These are phyloP conservation scores for Leucoagaricus sp. DNA, from an alignment of 1,284 basidiomycete species.

Conservation along the genomic window DNA sequence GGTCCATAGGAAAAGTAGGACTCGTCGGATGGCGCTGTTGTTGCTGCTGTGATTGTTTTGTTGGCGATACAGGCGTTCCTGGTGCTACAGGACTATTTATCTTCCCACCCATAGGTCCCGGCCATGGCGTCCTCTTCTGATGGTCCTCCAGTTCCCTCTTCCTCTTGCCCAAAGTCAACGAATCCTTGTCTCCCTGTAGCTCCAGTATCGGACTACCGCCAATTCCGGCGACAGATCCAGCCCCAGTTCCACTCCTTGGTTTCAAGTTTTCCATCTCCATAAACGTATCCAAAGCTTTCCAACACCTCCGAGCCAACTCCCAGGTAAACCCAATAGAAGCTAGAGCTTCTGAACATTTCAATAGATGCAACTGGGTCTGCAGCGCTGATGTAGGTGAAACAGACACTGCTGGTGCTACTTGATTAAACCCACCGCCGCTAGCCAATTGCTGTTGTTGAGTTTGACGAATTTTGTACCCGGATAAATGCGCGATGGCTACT, in stretches of 20 bases:
- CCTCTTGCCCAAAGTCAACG: slow-evolving; percentile 8
- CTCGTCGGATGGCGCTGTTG: background rate
- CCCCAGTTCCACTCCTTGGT: slow-evolving; percentile 9
- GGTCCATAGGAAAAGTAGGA: background rate
- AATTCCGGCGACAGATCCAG: too few species aligned
- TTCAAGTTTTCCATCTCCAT: slow-evolving; percentile 25
- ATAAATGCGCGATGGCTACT: slow-evolving; percentile 24
- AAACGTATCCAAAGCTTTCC: slow-evolving; percentile 22
- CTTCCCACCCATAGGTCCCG: slow-evolving; percentile 1
- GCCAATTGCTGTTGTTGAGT: too few species aligned
- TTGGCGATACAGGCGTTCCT: background rate
- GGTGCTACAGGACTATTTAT: background rate
- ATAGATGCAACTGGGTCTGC: slow-evolving; percentile 24
- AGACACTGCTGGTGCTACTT: too few species aligned
- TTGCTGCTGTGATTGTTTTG: background rate
- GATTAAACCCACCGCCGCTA: too few species aligned
- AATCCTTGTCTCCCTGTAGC: background rate
- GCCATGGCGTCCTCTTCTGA: slow-evolving; percentile 1
- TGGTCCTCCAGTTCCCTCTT: slow-evolving; percentile 8
- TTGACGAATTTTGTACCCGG: slow-evolving; percentile 20
- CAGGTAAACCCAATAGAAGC: slow-evolving; percentile 23
- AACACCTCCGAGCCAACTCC: slow-evolving; percentile 23
- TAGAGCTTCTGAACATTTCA: slow-evolving; percentile 25
- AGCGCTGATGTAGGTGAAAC: slow-evolving; percentile 17
- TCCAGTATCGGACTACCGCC: too few species aligned